A percentile compares a stretch with the other conserved stretches of the same genome.
Evolutionary conservation across 306 rosid species (phyloP).

Genomic region (Cucumis melo): DNA sequence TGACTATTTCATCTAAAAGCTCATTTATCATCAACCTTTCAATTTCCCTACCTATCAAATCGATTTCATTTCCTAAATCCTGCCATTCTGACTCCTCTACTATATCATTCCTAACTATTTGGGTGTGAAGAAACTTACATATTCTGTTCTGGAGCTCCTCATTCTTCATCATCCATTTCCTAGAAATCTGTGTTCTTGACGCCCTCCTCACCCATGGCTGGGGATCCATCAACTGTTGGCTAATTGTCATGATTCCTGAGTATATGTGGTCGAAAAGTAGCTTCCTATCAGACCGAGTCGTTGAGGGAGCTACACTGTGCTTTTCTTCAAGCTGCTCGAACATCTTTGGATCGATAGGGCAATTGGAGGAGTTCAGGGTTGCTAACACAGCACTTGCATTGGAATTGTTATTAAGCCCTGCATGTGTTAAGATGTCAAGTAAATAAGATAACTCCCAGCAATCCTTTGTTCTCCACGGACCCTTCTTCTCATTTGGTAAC

Average conservation of each 20-base stretch:
- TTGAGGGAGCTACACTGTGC: conserved; percentile 22
- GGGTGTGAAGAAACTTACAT: conserved; percentile 23
- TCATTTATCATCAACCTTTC: conserved; percentile 55
- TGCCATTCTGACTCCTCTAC: conserved; percentile 46
- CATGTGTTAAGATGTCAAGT: conserved; percentile 34
- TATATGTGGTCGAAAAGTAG: conserved; percentile 70
- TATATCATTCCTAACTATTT: conserved; percentile 25
- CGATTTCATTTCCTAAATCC: conserved; percentile 41
- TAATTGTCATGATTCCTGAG: conserved; percentile 33
- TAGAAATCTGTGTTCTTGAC: conserved; percentile 7
- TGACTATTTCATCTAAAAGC: conserved; percentile 41
- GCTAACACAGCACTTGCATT: conserved; percentile 25
- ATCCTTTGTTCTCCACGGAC: conserved; percentile 20
- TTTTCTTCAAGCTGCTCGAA: conserved; percentile 61
- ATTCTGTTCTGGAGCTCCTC: conserved; percentile 33
- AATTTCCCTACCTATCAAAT: conserved; percentile 48
- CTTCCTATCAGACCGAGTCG: conserved; percentile 47
- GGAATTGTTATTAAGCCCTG: conserved; percentile 33
- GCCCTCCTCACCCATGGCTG: conserved; percentile 37
- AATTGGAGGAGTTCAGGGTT: conserved; percentile 37
- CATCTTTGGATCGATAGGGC: conserved; percentile 36
- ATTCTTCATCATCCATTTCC: conserved; percentile 20
- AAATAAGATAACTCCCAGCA: conserved; percentile 67
- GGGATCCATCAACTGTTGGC: conserved; percentile 21
- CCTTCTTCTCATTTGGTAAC: conserved; percentile 11